Evolutionary conservation across 108 stramenopile genomes (phyloP), one percentile per base, ranked within the genome.

Genomic region (Epithemia pelagica): DNA sequence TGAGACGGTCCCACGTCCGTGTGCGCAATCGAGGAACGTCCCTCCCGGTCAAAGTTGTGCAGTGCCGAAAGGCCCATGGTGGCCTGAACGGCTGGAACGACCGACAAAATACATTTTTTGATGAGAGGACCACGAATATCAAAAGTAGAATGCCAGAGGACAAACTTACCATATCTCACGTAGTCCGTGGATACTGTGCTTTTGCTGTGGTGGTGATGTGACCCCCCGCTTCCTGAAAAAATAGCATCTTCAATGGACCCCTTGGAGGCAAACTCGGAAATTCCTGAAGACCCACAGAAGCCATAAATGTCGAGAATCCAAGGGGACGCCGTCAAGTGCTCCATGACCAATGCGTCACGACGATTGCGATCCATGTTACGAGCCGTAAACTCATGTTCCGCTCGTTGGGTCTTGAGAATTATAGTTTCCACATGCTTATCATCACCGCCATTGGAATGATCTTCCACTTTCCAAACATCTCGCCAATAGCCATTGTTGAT

Each of bases 1-100:
- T 93, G 91, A 54, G 83, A 87, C 19, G 87, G 76, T 71, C 88
- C 87, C 1, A 90, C 73, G 46, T 91, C 89, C 53, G 88, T 85
- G 67, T 88, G 82, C 26, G 74, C 81, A 32, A 91, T 88, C 0
- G 76, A 67, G 10, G 37, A 15, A 10, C 15, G 5, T 15, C 37
- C 72, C 54, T 85, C 87, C 23, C 54, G 15, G 29, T 28, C 30
- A 64, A 32, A 64, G 21, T 26, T 26, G 64, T 64, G 91, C 46
- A 92, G 64, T 7, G 62, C 78, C 28, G 87, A 82, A 20, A 92
- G 56, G n/a, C 70, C 73, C 59, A 83, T 77, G 18, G 89, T 83
- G 83, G 87, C 84, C 53, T 85, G 72, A 46, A 90, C 67, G 22
- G 86, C 37, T 46, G 37, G 5, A 10, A 5, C 5, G 15, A 5